Evolutionary conservation across 78 protist species (phyloP).

Genomic region (Dictyostelium purpureum): DNA sequence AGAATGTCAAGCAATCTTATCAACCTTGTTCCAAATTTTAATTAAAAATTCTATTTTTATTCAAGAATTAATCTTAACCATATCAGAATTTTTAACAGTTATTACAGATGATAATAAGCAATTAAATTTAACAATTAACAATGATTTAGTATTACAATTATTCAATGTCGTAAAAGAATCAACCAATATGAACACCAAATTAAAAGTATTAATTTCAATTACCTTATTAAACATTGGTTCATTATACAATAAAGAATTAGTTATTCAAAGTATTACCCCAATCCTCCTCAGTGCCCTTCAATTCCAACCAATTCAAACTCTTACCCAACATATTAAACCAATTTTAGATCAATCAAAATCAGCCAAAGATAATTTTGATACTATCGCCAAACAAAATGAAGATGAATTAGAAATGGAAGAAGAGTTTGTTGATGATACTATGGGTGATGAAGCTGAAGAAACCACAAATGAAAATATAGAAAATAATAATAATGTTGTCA

Average conservation of each 20-base stretch:
- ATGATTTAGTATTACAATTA: slow-evolving; percentile 16
- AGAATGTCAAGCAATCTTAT: not conserved
- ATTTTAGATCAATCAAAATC: not conserved
- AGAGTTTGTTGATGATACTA: not conserved
- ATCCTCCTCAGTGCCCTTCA: not conserved
- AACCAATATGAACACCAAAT: slow-evolving; percentile 1
- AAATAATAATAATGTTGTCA: not conserved
- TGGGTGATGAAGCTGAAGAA: not conserved
- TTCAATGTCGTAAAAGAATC: not conserved
- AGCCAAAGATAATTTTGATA: not conserved
- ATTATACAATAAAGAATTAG: slow-evolving; percentile 33
- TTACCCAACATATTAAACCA: not conserved
- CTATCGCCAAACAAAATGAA: slow-evolving; percentile 4
- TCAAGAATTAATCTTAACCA: not conserved
- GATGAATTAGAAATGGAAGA: slow-evolving; percentile 5
- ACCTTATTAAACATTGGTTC: slow-evolving; percentile 49
- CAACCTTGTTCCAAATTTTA: slow-evolving; percentile 13
- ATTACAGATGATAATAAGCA: slow-evolving; percentile 45
- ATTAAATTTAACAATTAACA: not conserved
- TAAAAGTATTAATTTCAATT: slow-evolving; percentile 13
- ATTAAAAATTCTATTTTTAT: not conserved
- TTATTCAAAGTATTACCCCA: slow-evolving; percentile 46
- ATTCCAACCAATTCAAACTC: not conserved
- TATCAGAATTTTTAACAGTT: slow-evolving; percentile 41
- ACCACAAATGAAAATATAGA: not conserved